Evolutionary conservation across 495 filamentous ascomycete genomes (phyloP), one percentile per base, ranked within the genome.

Genomic region (Penicillium waksmanii): DNA sequence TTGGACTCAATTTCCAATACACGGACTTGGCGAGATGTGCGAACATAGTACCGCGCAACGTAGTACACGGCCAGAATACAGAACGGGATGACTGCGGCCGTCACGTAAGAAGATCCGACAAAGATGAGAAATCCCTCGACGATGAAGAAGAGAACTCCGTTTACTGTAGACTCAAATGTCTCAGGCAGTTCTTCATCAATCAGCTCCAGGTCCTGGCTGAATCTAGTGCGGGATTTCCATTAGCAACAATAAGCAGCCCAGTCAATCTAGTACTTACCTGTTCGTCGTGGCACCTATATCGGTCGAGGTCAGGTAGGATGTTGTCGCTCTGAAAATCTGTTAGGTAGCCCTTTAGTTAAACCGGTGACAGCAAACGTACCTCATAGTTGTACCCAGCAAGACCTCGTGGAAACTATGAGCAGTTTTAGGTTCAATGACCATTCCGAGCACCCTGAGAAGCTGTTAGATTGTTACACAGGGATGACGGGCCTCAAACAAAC

Each of bases 1-100:
- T 82, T 82, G 9, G 75, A 67, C 59, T 86, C 80, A 6, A 85
- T 78, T 54, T 87, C 85, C 2, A 89, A 65, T 1, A 87, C 61
- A 18, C 85, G 78, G 3, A 89, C 53, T 58, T 87, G 85, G 5
- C 82, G 78, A 25, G 71, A 63, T 31, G 66, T 69, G 5, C 77
- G 80, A 0, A 84, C 53, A 25, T 69, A 69, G 46, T 55, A 66
- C 6, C 21, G 56, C 13, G 63, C 63, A n/a, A 69, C 55, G 38
- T 64, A 66, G 27, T 63, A 64, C 6, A 69, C 57, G 15, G 40
- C 58, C 6, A 69, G 31, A n/a, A 59, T 25, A 19, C 61, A 63
- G 18, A 64, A 36, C 21, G 66, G 63, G 21, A 69, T 48, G 42
- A 62, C 57, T 40, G 58, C 58, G 50, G 53, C 48, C 4, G 61